Evolutionary conservation across 2,329 filamentous ascomycete species (phyloP).

Genomic region (Aspergillus costaricaensis): DNA sequence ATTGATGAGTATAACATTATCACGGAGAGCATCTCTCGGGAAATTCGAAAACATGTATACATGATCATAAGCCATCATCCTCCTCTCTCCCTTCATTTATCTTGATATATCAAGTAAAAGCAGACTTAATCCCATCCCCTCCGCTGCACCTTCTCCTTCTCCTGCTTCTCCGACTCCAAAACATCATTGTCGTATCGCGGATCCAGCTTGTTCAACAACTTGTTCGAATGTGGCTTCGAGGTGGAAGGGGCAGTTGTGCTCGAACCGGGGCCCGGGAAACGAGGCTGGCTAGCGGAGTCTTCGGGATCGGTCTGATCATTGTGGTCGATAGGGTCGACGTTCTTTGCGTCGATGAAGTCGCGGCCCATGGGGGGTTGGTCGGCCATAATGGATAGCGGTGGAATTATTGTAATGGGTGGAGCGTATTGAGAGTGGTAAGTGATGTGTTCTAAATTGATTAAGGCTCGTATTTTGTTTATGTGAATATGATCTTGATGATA

Average conservation of each 20-base stretch:
- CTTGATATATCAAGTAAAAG: too few species aligned
- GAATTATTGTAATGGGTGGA: too few species aligned
- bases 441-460: too few species aligned
- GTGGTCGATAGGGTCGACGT: neutral
- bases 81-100: too few species aligned
- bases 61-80: too few species aligned
- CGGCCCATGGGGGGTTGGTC: neutral
- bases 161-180: neutral
- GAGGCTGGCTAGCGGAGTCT: neutral
- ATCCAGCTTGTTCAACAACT: slow-evolving; percentile 8
- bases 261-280: slow-evolving; percentile 2
- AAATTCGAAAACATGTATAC: too few species aligned
- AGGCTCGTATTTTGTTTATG: too few species aligned
- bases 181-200: slow-evolving; percentile 10
- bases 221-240: slow-evolving; percentile 9
- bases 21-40: too few species aligned
- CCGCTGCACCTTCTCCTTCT: neutral
- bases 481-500: neutral
- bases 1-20: too few species aligned
- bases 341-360: neutral
- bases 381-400: neutral
- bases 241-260: slow-evolving; percentile 2
- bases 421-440: too few species aligned
- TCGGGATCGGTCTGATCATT: neutral
- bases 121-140: neutral